These are phyloP conservation scores for Ambrosiella cleistominuta DNA, from an alignment of 2,329 filamentous ascomycete genomes.

Conservation along the genomic window DNA sequence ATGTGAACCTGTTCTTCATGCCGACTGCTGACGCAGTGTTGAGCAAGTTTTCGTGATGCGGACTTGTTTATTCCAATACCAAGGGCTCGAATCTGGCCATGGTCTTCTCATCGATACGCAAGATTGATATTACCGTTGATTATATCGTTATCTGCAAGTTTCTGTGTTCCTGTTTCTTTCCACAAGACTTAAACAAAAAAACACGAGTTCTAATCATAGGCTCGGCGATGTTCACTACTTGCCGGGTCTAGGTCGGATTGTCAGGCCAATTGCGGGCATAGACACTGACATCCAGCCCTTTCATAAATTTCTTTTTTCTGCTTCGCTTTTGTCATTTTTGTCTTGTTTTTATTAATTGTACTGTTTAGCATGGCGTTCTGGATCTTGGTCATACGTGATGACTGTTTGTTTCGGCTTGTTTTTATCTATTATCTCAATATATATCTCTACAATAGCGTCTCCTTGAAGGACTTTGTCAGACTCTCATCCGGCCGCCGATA, in stretches of 20 bases:
- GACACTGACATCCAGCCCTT: not conserved
- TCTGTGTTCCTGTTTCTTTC: not conserved
- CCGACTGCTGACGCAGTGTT: too few species aligned
- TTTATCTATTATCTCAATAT: too few species aligned
- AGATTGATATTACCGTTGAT: not conserved
- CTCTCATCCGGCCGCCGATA: too few species aligned
- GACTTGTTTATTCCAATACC: too few species aligned
- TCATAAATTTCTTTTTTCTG: constrained; percentile 3
- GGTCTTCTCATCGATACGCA: not conserved
- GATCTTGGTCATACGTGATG: not conserved
- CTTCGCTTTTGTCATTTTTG: not conserved
- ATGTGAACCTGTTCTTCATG: too few species aligned
- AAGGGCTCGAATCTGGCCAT: not conserved
- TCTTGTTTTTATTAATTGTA: not conserved
- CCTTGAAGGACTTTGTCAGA: too few species aligned
- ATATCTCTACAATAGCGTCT: too few species aligned
- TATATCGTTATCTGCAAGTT: not conserved
- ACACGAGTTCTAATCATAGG: not conserved
- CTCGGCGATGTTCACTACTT: not conserved
- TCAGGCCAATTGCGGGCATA: not conserved
- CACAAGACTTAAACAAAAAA: not conserved
- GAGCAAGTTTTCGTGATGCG: too few species aligned
- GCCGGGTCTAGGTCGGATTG: not conserved
- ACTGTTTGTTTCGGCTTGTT: not conserved
- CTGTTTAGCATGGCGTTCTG: constrained; percentile 11